phyloP scores from a whole-genome alignment of 495 filamentous ascomycete species.

The Neurospora sp. region DNA sequence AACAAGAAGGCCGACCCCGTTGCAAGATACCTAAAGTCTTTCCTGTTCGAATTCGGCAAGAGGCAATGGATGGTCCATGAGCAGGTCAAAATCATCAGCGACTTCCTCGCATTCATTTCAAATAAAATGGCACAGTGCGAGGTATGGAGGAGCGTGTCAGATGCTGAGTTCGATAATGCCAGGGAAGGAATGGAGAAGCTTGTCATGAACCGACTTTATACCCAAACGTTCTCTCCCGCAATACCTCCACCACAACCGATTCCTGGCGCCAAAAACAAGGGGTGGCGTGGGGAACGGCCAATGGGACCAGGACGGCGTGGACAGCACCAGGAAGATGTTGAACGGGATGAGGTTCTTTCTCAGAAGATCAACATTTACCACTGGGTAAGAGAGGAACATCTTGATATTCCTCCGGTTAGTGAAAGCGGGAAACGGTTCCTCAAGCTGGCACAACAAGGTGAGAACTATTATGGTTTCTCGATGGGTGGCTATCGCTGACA shows the following conservation, averaged over 20 bases:
- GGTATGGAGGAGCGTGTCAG: conserved; percentile 90
- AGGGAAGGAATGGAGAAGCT: conserved; percentile 99
- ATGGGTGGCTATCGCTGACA: conserved; percentile 18
- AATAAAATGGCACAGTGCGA: conserved; percentile 99
- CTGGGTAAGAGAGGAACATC: conserved; percentile 88
- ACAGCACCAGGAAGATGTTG: conserved; percentile 97
- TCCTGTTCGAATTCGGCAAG: conserved; percentile 90
- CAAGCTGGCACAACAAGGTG: conserved; percentile 77
- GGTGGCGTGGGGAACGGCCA: conserved; percentile 54
- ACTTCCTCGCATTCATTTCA: conserved; percentile 95
- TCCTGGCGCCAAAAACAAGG: conserved; percentile 56
- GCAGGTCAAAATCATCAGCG: conserved; percentile 95
- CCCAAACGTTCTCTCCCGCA: conserved; percentile 90
- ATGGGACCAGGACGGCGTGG: conserved; percentile 76
- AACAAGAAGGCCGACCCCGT: conserved; percentile 95
- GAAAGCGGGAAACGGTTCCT: conserved; percentile 82
- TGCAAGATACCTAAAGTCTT: conserved; percentile 88
- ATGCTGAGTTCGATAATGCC: conserved; percentile 96
- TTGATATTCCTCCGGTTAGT: conserved; percentile 83
- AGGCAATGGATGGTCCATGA: conserved; percentile 99
- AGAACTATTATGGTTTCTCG: conserved; percentile 5
- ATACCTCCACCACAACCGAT: conserved; percentile 75
- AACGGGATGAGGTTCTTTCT: conserved; percentile 85
- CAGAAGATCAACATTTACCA: conserved; percentile 96
- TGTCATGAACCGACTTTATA: conserved; percentile 96